These are phyloP conservation scores for Neospermospora avenae DNA, from an alignment of 2,329 filamentous ascomycete species.

Conservation along the genomic window DNA sequence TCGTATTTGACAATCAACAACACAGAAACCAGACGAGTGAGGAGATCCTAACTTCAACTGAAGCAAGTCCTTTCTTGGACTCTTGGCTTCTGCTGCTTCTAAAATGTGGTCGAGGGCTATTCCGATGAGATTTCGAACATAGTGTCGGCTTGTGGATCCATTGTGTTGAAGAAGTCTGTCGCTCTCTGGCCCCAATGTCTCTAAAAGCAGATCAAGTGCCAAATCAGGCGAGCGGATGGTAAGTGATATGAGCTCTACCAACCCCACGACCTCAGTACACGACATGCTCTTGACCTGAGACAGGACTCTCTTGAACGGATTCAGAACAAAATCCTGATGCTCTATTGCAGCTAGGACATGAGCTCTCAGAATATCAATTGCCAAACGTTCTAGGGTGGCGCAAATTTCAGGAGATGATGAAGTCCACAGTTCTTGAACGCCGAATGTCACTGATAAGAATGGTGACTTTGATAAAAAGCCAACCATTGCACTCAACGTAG, in stretches of 20 bases:
- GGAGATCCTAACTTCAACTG: neutral
- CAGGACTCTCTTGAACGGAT: slow-evolving; percentile 4
- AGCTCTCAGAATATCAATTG: neutral
- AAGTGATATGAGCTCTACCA: slow-evolving; percentile 10
- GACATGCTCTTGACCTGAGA: slow-evolving; percentile 10
- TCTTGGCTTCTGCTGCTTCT: slow-evolving; percentile 3
- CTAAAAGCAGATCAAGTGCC: slow-evolving; percentile 9
- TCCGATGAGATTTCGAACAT: slow-evolving; percentile 3
- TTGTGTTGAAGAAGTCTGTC: neutral
- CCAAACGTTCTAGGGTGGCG: neutral
- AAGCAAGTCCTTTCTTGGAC: neutral
- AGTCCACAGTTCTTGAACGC: neutral
- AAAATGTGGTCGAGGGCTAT: slow-evolving; percentile 10
- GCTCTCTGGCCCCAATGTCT: neutral
- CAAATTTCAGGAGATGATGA: neutral
- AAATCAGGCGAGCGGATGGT: slow-evolving; percentile 4
- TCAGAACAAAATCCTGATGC: slow-evolving; percentile 6
- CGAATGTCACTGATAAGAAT: slow-evolving; percentile 7
- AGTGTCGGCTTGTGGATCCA: neutral
- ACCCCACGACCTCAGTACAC: neutral
- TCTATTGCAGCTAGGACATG: slow-evolving; percentile 5
- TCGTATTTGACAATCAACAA: neutral
- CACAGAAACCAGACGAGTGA: neutral
- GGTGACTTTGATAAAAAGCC: neutral
- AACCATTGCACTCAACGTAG: slow-evolving; percentile 1